phyloP scores from a whole-genome alignment of 106 monocot genomes.

The Iris macrosiphon region DNA sequence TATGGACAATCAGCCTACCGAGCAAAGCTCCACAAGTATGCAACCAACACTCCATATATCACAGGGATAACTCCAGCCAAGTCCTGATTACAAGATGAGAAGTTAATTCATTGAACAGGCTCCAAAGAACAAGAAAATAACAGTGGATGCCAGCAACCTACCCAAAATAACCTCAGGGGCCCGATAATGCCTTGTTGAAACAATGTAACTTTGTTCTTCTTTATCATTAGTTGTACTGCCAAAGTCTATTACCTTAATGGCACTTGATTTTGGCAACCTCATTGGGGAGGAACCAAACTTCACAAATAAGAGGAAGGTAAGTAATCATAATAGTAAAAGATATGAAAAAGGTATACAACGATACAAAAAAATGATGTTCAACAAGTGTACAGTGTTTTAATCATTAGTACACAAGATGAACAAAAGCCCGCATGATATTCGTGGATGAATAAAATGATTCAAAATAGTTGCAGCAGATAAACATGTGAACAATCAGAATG shows the following conservation, averaged over 20 bases:
- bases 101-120: not conserved
- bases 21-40: conserved; percentile 67
- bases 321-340: too few relatives aligned
- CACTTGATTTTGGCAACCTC: conserved; percentile 60
- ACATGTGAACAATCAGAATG: not conserved
- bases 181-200: conserved; percentile 54
- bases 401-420: too few relatives aligned
- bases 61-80: conserved; percentile 68
- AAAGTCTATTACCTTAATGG: conserved; percentile 77
- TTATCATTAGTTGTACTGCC: conserved; percentile 54
- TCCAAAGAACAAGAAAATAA: not conserved
- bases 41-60: conserved; percentile 81
- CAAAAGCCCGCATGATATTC: too few relatives aligned
- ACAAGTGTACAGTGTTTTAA: too few relatives aligned
- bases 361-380: too few relatives aligned
- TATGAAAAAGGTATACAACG: too few relatives aligned
- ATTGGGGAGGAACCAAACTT: conserved; percentile 19
- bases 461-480: too few relatives aligned
- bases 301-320: too few relatives aligned
- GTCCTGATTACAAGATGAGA: conserved; percentile 20
- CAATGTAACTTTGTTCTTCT: conserved; percentile 31
- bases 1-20: conserved; percentile 16
- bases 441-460: too few relatives aligned
- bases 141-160: not conserved
- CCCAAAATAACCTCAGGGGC: conserved; percentile 70